These are phyloP conservation scores for Tricladium varicosporioides DNA, from an alignment of 2,329 filamentous ascomycete genomes.

Conservation along the genomic window DNA sequence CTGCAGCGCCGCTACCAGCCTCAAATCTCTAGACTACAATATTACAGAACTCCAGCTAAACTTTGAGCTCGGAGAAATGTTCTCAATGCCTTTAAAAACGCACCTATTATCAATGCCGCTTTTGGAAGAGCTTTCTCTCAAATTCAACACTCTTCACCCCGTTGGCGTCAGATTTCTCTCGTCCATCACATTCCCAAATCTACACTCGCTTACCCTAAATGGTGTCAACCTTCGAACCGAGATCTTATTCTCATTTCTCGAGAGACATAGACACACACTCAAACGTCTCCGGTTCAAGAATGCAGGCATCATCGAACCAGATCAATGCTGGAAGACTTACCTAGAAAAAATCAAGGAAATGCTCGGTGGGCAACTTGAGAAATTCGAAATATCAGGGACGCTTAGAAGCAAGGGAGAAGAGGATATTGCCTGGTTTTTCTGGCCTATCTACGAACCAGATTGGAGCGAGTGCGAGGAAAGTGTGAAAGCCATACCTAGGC, in stretches of 20 bases:
- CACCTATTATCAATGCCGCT: background rate
- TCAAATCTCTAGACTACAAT: slow-evolving; percentile 6
- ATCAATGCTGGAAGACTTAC: slow-evolving; percentile 8
- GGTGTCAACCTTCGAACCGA: background rate
- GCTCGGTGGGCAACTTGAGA: slow-evolving; percentile 6
- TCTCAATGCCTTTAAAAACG: background rate
- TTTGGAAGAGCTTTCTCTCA: slow-evolving; percentile 10
- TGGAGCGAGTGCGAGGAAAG: slow-evolving; percentile 3
- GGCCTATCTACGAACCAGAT: slow-evolving; percentile 16
- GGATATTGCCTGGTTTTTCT: slow-evolving; percentile 10
- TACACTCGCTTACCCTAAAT: slow-evolving; percentile 8
- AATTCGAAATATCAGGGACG: slow-evolving; percentile 16
- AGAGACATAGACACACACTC: background rate
- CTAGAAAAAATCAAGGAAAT: slow-evolving; percentile 6
- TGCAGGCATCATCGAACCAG: background rate
- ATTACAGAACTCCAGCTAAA: slow-evolving; percentile 6
- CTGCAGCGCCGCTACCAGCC: background rate
- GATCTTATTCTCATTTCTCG: background rate
- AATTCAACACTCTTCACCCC: slow-evolving; percentile 4
- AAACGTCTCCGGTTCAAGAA: slow-evolving; percentile 1
- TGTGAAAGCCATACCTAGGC: background rate
- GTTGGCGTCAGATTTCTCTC: slow-evolving; percentile 6
- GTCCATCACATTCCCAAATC: background rate
- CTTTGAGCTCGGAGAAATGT: background rate
- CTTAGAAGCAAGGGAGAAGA: background rate